Evolutionary conservation across 345 rosid genomes (phyloP).

Genomic region (Litchi chinensis): DNA sequence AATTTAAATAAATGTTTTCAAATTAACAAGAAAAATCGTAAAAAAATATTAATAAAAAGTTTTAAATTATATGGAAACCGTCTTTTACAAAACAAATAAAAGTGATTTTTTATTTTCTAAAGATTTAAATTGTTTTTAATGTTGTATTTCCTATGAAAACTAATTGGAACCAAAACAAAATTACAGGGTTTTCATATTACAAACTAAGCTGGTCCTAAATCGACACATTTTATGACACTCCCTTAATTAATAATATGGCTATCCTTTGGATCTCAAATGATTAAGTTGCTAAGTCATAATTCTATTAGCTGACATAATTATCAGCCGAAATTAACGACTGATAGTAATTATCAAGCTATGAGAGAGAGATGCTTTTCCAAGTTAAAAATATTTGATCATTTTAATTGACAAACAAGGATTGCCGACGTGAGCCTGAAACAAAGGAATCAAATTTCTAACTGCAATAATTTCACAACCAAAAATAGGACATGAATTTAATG

Average conservation of each 20-base stretch:
- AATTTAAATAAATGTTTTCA: no score
- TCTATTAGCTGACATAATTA: background rate
- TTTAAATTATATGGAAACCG: background rate
- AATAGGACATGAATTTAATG: no score
- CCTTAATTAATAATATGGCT: no score
- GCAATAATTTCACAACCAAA: background rate
- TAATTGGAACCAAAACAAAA: no score
- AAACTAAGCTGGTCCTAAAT: no score
- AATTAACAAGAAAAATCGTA: no score
- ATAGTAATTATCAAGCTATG: background rate
- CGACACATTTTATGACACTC: background rate
- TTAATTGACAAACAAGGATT: background rate
- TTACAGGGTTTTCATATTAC: no score
- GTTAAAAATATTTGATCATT: background rate
- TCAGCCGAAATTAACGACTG: background rate
- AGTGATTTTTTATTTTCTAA: background rate
- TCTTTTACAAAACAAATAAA: background rate
- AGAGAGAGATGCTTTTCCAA: background rate
- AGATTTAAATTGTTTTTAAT: no score
- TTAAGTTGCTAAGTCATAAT: no score
- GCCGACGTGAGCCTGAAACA: background rate
- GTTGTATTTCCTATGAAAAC: no score
- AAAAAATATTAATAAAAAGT: no score
- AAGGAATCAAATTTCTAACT: background rate
- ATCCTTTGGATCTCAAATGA: background rate